phyloP scores from a whole-genome alignment of 305 asterid species.

The Withania somnifera region DNA sequence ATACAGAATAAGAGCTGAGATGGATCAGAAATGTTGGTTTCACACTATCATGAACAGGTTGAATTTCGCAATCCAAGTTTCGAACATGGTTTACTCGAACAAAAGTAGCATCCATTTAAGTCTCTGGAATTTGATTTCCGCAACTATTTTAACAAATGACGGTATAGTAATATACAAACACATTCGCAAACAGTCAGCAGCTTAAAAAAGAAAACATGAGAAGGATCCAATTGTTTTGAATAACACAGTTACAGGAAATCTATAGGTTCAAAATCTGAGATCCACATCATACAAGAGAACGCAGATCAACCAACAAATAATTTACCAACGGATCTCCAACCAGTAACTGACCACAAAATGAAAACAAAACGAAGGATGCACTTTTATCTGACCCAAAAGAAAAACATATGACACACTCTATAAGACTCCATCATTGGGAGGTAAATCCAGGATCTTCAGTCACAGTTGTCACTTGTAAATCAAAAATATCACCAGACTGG shows the following conservation, averaged over 20 bases:
- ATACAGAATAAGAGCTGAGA: neutral
- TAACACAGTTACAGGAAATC: neutral
- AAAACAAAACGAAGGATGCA: neutral
- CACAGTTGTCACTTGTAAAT: neutral
- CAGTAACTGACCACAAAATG: neutral
- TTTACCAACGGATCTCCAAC: neutral
- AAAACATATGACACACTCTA: neutral
- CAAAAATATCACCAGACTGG: neutral
- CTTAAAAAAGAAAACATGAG: neutral
- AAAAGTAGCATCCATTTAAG: neutral
- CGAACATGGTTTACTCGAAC: neutral
- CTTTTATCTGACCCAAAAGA: neutral
- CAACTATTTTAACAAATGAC: neutral
- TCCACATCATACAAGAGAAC: neutral
- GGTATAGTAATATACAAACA: neutral
- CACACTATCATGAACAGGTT: neutral
- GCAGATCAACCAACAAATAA: neutral
- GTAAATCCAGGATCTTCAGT: neutral
- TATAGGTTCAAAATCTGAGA: conserved; percentile 2
- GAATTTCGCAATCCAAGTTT: neutral
- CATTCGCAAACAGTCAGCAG: neutral
- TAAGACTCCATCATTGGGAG: conserved; percentile 11
- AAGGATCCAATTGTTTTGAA: neutral
- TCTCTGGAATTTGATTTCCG: neutral
- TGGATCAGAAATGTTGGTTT: neutral